A percentile compares a stretch with the other conserved stretches of the same genome.
phyloP scores from a whole-genome alignment of 306 rosid species.

The Ormosia emarginata region DNA sequence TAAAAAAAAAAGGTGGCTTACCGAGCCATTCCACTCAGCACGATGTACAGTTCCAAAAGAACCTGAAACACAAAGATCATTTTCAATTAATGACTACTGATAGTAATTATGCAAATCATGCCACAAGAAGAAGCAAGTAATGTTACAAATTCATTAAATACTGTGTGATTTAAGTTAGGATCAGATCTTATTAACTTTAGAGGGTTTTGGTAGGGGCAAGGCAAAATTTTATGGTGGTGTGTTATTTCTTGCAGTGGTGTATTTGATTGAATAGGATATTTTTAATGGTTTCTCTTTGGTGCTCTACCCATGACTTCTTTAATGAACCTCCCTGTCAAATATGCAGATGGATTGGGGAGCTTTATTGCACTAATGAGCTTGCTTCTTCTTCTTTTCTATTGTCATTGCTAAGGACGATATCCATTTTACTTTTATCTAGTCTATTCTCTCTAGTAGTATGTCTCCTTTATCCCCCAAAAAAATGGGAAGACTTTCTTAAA shows the following conservation, averaged over 20 bases:
- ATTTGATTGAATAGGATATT: background rate
- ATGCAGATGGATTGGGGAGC: constrained; percentile 15
- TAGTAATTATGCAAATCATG: constrained; percentile 13
- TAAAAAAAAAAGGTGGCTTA: constrained; percentile 38
- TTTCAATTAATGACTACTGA: constrained; percentile 12
- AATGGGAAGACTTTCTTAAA: background rate
- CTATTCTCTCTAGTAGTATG: background rate
- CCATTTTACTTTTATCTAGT: background rate
- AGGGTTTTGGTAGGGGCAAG: background rate
- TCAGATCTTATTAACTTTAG: background rate
- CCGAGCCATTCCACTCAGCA: constrained; percentile 99
- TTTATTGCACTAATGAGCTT: background rate
- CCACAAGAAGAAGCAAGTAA: constrained; percentile 19
- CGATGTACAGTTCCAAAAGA: constrained; percentile 97
- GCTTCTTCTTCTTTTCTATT: constrained; percentile 4
- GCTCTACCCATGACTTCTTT: constrained; percentile 6
- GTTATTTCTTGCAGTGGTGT: background rate
- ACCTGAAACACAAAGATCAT: constrained; percentile 56
- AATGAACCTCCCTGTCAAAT: background rate
- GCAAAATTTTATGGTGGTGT: background rate
- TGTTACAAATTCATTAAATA: constrained; percentile 16
- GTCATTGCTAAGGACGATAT: constrained; percentile 1
- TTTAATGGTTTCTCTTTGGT: constrained; percentile 11
- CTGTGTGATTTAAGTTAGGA: background rate
- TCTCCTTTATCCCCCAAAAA: background rate